Base-by-base conservation (phyloP, 2,329 filamentous ascomycete genomes). In the Claviceps quebecensis region DNA sequence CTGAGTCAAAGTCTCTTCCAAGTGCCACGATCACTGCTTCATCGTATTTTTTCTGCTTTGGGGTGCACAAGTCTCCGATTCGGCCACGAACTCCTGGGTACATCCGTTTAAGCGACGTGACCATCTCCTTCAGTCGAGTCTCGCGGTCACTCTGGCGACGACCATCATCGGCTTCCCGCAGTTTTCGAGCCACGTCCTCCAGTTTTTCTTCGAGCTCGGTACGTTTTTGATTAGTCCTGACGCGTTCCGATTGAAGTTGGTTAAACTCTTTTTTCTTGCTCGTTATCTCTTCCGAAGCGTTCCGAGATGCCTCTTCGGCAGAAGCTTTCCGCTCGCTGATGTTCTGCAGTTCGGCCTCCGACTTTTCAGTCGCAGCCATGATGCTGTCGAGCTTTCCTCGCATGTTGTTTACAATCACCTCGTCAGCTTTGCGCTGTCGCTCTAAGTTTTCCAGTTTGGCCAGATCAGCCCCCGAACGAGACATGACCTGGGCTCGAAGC, bases 41-140 rank as follows among this genome's bases (percentile, higher is more conserved):
- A 56, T 93, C 87, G 61, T 84, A 98, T 66, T 96, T 97, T 69
- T 95, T 96, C 70, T 96, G 88, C 67, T 96, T 97, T 1, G 93
- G 91, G 57, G 87, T 90, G 71, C 93, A 96, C 43, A 98, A 78
- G 57, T 95, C 88, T 56, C 88, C 87, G 45, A 97, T 80, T 45
- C 91, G 83, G 19, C 93, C 93, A 58, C 87, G 87, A 45, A 98
- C 91, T 46, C 91, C 91, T 1, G 89, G 87, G 60, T 89, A 95
- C 56, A 95, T 86, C 49, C 89, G 84, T 67, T 95, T 95, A 60
- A 98, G 74, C 36, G 87, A 83, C 11, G 83, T 81, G 37, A 97
- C 83, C 62, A 87, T 86, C 63, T 95, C 90, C 60, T 87, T 88
- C 61, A 84, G 81, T 53, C 82, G 76, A 26, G 78, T 70, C 62